Base-by-base conservation (phyloP, 495 filamentous ascomycete genomes). In the Xylaria curta region DNA sequence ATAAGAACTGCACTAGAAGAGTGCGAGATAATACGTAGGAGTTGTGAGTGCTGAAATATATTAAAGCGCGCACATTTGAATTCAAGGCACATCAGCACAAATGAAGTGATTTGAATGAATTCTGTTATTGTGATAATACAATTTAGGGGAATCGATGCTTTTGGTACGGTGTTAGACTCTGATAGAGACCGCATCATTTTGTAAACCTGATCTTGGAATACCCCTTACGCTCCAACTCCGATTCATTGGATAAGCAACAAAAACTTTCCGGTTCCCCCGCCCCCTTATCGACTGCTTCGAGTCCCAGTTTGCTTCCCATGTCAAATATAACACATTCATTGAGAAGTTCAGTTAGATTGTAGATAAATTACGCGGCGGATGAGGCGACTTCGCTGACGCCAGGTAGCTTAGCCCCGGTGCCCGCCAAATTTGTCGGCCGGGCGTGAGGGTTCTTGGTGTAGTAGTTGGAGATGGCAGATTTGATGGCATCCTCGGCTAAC, bases 401-500 rank as follows among this genome's bases (percentile, higher is more conserved):
- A 46, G 87, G 85, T 60, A 91, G 82, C 69, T 87, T 80, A 4
- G 87, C 87, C 42, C 82, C 85, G 9, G 91, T 94, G 68, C 93
- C 94, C 49, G 89, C 89, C 0, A 97, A 88, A 76, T 93, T 87
- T 8, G 94, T 95, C 17, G 83, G 69, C 71, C 86, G 85, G n/a
- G 89, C 89, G 47, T 91, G 88, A 69, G 93, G 92, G 87, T 93
- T 95, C 89, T 98, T 98, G 79, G 90, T 94, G 86, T 97, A 94
- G 87, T 98, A 98, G 82, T 99, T 95, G 66, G 90, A 92, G 81
- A 98, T 98, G 70, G 97, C 97, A n/a, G 94, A 95, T 84, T 98
- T 98, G 89, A 99, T 98, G 71, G 97, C 97, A 80, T 99, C 95
- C 84, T 99, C 97, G 33, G 97, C 97, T 70, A 99, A 90, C 93